These are phyloP conservation scores for Pseudopithomyces chartarum DNA, from an alignment of 2,329 filamentous ascomycete species.

Conservation along the genomic window DNA sequence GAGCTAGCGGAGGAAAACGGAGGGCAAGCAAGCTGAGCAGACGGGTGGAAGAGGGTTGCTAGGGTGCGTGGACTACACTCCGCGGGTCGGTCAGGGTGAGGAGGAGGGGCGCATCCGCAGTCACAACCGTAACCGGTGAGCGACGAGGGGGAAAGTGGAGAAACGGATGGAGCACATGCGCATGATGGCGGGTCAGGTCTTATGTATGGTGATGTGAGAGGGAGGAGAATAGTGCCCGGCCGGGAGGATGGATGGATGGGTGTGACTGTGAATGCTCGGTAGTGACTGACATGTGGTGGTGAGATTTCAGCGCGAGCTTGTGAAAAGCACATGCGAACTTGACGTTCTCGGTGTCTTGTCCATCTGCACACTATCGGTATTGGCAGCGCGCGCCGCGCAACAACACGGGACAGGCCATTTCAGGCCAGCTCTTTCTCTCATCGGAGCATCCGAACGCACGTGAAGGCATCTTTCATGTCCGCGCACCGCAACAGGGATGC, in stretches of 20 bases:
- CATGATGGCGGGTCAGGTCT: too few species aligned
- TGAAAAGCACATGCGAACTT: too few species aligned
- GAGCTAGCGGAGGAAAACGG: slow-evolving; percentile 2
- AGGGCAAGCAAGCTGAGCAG: not conserved
- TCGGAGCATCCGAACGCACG: not conserved
- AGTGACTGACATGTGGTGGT: too few species aligned
- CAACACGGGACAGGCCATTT: not conserved
- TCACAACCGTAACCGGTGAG: too few species aligned
- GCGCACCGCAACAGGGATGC: not conserved
- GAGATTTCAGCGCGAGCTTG: too few species aligned
- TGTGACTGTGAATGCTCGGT: too few species aligned
- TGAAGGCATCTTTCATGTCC: not conserved
- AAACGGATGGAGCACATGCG: not conserved
- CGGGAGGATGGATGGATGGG: too few species aligned
- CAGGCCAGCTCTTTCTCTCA: not conserved
- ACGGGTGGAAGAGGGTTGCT: not conserved
- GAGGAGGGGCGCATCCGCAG: not conserved
- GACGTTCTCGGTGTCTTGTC: too few species aligned
- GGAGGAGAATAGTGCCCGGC: too few species aligned
- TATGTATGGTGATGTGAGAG: too few species aligned
- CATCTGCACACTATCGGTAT: too few species aligned
- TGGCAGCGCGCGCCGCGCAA: too few species aligned
- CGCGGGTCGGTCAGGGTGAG: not conserved
- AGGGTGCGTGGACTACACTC: not conserved
- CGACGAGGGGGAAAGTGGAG: not conserved